Evolutionary conservation across 257 asterid species (phyloP).

Genomic region (Anisodus acutangulus): DNA sequence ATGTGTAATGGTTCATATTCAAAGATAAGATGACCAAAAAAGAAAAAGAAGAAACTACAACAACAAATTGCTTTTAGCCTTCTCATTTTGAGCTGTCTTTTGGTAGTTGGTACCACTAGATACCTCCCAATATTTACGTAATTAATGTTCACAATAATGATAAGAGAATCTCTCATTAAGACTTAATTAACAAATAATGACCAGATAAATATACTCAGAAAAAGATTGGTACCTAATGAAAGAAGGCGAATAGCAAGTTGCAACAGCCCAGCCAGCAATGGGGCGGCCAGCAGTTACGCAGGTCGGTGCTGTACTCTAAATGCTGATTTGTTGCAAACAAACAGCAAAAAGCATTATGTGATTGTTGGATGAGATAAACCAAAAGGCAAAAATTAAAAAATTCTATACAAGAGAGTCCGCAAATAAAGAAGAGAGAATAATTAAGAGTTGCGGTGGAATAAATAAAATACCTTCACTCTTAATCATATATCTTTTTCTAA

Average conservation of each 20-base stretch:
- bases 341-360: background rate
- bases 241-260: background rate
- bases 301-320: background rate
- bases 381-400: background rate
- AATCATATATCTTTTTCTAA: too few relatives aligned
- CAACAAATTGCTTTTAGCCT: background rate
- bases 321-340: background rate
- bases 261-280: constrained; percentile 11
- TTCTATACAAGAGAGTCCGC: background rate
- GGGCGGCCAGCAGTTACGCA: background rate
- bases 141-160: background rate
- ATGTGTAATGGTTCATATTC: background rate
- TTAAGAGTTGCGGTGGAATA: background rate
- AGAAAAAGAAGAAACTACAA: background rate
- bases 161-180: background rate
- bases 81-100: background rate
- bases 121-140: background rate
- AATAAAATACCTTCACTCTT: rapidly evolving
- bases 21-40: background rate
- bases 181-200: background rate
- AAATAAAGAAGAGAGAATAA: background rate
- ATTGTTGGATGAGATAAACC: background rate
- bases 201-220: background rate
- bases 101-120: background rate
- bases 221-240: background rate